Evolutionary conservation across 176 grass and related monocot genomes (phyloP).

Genomic region (Musa beccarii): DNA sequence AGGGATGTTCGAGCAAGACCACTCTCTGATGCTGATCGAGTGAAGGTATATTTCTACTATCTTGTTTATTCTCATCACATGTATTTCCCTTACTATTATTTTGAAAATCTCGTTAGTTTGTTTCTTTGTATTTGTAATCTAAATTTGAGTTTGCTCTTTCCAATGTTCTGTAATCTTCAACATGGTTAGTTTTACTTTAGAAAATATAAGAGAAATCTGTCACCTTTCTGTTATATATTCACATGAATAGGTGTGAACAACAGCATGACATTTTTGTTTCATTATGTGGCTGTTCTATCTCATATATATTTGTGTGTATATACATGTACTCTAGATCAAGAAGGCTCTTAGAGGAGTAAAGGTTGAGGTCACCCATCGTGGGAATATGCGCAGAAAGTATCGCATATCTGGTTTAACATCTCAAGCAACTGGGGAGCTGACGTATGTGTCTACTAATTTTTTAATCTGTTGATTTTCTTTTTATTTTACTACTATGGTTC

Average conservation of each 20-base stretch:
- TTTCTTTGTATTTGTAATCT: no score
- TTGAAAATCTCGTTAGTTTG: no score
- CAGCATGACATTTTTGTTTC: background rate
- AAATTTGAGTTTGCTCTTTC: no score
- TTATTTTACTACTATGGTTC: background rate
- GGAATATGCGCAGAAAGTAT: conserved; percentile 94
- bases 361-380: conserved; percentile 95
- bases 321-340: conserved; percentile 55
- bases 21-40: conserved; percentile 73
- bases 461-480: background rate
- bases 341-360: conserved; percentile 86
- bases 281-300: background rate
- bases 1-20: conserved; percentile 49
- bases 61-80: background rate
- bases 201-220: background rate
- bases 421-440: conserved; percentile 74
- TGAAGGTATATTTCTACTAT: conserved; percentile 48
- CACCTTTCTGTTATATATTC: background rate
- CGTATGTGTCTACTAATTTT: conserved; percentile 29
- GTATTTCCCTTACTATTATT: no score
- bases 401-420: conserved; percentile 76
- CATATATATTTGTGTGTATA: background rate
- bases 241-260: background rate
- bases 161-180: no score
- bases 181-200: no score